Conservation (phyloP, 1,284 basidiomycete species). For the Papiliotrema nemorosa region DNA sequence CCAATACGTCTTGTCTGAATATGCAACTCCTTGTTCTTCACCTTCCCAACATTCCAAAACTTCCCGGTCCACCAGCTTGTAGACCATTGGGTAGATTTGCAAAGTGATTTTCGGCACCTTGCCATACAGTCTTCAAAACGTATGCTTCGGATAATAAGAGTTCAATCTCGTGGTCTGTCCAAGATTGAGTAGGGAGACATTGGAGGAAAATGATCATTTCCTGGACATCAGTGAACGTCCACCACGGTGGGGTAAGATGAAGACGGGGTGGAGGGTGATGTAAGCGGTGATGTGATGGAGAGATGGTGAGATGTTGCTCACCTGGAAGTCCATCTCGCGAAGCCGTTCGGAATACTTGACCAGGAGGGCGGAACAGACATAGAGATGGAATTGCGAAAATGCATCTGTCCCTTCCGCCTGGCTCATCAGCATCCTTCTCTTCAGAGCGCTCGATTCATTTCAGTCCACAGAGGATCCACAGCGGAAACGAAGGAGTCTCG, state of each 20-base stretch:
- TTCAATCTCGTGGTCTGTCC: constrained; percentile 94
- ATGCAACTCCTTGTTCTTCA: too few relatives aligned
- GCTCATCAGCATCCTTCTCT: constrained; percentile 3
- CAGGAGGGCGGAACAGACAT: constrained; percentile 92
- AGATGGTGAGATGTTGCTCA: too few relatives aligned
- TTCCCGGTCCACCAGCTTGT: constrained; percentile 18
- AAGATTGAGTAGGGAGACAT: constrained; percentile 87
- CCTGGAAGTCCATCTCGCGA: constrained; percentile 94
- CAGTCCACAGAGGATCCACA: too few relatives aligned
- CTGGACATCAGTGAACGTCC: constrained; percentile 53
- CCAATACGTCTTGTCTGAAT: too few relatives aligned
- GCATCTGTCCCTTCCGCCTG: constrained; percentile 92
- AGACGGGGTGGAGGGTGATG: not conserved
- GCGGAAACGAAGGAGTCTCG: constrained; percentile 1
- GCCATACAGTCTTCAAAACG: constrained; percentile 88
- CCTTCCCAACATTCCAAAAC: constrained; percentile 45
- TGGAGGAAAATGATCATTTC: constrained; percentile 99
- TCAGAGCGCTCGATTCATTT: too few relatives aligned
- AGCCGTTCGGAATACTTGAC: constrained; percentile 87
- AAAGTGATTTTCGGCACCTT: constrained; percentile 90
- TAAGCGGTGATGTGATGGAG: not conserved
- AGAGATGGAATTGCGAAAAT: constrained; percentile 94
- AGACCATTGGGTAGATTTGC: constrained; percentile 36
- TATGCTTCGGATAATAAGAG: constrained; percentile 94
- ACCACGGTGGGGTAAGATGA: not conserved